Conservation (phyloP, 179 eudicot genomes). For the Actinidia arguta region DNA sequence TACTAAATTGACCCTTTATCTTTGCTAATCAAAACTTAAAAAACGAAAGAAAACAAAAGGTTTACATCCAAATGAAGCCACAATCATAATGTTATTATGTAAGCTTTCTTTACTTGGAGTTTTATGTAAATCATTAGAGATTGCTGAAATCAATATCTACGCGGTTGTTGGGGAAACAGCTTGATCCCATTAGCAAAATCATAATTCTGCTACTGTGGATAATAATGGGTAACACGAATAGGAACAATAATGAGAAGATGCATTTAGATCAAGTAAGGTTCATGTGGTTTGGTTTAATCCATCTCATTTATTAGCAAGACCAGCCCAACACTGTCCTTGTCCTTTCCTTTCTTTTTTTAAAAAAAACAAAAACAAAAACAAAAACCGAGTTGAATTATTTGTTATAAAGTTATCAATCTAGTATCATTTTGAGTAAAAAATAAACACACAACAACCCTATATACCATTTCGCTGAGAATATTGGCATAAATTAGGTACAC, state of each 20-base stretch:
- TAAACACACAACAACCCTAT: too few relatives aligned
- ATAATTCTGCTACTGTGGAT: background rate
- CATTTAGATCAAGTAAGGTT: background rate
- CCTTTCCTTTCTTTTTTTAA: too few relatives aligned
- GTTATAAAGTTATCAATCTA: too few relatives aligned
- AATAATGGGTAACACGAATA: background rate
- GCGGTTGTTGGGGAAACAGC: slow-evolving; percentile 18
- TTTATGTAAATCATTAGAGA: background rate
- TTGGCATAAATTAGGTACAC: too few relatives aligned
- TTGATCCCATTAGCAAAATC: slow-evolving; percentile 17
- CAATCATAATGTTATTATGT: background rate
- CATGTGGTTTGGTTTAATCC: background rate
- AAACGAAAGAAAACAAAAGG: background rate
- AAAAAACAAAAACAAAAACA: too few relatives aligned
- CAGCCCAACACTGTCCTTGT: too few relatives aligned
- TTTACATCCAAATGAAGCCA: background rate
- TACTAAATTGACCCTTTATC: background rate
- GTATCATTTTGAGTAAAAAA: too few relatives aligned
- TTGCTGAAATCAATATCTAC: slow-evolving; percentile 24
- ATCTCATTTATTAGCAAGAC: background rate
- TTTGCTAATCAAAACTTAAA: too few relatives aligned
- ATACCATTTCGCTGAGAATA: too few relatives aligned
- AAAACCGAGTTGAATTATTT: too few relatives aligned
- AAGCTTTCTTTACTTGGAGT: background rate
- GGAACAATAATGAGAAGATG: background rate